These are phyloP conservation scores for Barnettozyma pratensis DNA, from an alignment of 805 yeast species.

Conservation along the genomic window DNA sequence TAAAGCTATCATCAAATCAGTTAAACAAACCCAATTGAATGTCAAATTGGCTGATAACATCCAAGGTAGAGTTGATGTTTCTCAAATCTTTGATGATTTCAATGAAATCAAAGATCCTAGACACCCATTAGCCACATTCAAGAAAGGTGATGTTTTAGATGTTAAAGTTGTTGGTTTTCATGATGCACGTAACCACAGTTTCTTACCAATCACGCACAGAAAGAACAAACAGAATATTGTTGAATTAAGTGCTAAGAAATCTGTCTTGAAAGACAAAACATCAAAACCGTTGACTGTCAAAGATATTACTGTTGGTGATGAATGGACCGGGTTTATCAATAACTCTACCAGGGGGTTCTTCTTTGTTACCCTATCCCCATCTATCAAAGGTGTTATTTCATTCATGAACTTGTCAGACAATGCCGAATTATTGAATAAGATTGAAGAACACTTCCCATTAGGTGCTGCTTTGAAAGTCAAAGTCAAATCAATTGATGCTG, in stretches of 20 bases:
- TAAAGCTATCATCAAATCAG: constrained; percentile 52
- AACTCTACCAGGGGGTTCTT: constrained; percentile 53
- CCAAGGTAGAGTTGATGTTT: constrained; percentile 74
- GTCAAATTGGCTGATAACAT: constrained; percentile 72
- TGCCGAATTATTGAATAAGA: constrained; percentile 37
- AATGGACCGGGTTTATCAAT: constrained; percentile 58
- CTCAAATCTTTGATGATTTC: constrained; percentile 55
- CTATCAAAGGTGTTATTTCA: constrained; percentile 60
- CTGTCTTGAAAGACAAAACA: constrained; percentile 29
- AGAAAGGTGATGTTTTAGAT: constrained; percentile 49
- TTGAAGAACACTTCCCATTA: constrained; percentile 58
- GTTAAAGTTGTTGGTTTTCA: constrained; percentile 74
- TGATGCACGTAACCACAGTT: constrained; percentile 63
- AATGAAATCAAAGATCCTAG: constrained; percentile 51
- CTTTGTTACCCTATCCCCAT: constrained; percentile 69
- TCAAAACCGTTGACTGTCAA: constrained; percentile 32
- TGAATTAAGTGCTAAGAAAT: constrained; percentile 56
- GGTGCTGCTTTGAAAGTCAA: constrained; percentile 64
- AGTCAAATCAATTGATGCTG: constrained; percentile 49
- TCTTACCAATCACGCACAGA: constrained; percentile 59
- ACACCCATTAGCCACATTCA: constrained; percentile 55
- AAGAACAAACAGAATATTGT: constrained; percentile 50
- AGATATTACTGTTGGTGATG: constrained; percentile 44
- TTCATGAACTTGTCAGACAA: constrained; percentile 59
- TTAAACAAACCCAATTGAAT: constrained; percentile 69